Evolutionary conservation across 352 stramenopile species (phyloP).

Genomic region (Globisporangium iwayamae): DNA sequence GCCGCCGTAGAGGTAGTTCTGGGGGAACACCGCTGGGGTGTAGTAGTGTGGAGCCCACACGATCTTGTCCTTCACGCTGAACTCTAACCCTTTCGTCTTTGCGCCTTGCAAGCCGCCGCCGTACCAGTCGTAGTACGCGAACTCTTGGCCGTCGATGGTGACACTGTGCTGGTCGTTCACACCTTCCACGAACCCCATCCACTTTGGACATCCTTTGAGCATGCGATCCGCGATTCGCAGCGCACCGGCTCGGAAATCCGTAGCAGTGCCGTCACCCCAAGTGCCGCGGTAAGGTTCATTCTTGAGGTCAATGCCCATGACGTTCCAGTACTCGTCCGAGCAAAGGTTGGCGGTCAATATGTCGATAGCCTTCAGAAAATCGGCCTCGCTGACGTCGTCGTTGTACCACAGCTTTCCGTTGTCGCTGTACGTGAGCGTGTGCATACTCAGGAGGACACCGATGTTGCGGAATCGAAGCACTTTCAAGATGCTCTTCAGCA

Average conservation of each 20-base stretch:
- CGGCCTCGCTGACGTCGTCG: slow-evolving; percentile 19
- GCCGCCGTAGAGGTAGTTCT: slow-evolving; percentile 25
- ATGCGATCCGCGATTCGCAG: slow-evolving; percentile 29
- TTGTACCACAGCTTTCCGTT: slow-evolving; percentile 50
- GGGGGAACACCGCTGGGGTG: slow-evolving; percentile 30
- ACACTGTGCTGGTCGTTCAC: slow-evolving; percentile 25
- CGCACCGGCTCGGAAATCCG: slow-evolving; percentile 26
- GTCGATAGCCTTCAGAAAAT: slow-evolving; percentile 33
- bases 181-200: slow-evolving; percentile 40
- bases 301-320: slow-evolving; percentile 40
- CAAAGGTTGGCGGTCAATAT: slow-evolving; percentile 27
- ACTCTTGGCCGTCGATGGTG: slow-evolving; percentile 23
- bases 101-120: slow-evolving; percentile 31
- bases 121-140: slow-evolving; percentile 39
- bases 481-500: slow-evolving; percentile 51
- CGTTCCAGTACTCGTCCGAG: slow-evolving; percentile 35
- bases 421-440: slow-evolving; percentile 45
- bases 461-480: slow-evolving; percentile 56
- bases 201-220: slow-evolving; percentile 31
- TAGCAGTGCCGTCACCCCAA: slow-evolving; percentile 27
- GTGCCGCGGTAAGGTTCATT: slow-evolving; percentile 34
- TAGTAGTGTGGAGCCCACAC: slow-evolving; percentile 41
- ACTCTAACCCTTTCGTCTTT: slow-evolving; percentile 19
- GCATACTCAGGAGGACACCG: slow-evolving; percentile 56
- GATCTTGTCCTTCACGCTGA: slow-evolving; percentile 25